Percentiles rank a stretch among this genome's conserved stretches.
Conservation (phyloP, 371 early-diverging fungal species). For the Chytridium lagenaria region DNA sequence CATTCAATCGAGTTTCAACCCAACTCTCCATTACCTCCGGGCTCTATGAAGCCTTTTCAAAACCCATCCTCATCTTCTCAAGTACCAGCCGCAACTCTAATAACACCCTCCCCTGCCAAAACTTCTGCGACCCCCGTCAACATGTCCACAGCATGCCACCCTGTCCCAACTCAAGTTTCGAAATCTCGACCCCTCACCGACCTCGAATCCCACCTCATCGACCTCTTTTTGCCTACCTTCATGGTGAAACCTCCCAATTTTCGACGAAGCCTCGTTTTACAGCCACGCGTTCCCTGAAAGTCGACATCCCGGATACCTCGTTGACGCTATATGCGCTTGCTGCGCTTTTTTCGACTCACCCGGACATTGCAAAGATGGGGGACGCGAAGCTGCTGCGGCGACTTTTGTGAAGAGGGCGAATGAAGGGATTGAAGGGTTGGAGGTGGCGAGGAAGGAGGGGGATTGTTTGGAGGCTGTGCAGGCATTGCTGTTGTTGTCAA, state of each 20-base stretch:
- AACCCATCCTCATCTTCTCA: neutral
- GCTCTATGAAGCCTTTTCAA: neutral
- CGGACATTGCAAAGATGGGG: constrained; percentile 18
- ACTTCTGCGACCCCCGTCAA: neutral
- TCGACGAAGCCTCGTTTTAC: constrained; percentile 42
- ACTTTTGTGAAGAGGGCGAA: neutral
- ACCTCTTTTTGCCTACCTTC: constrained; percentile 39
- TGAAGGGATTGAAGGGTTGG: neutral
- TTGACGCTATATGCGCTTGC: constrained; percentile 19
- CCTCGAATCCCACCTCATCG: constrained; percentile 40
- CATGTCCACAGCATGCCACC: neutral
- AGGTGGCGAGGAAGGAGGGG: neutral
- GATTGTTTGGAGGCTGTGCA: constrained; percentile 32
- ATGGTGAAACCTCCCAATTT: constrained; percentile 28
- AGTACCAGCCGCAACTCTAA: neutral
- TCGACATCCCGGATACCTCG: constrained; percentile 39
- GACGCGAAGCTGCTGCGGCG: neutral
- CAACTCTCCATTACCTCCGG: neutral
- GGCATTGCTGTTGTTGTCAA: constrained; percentile 15
- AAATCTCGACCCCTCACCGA: constrained; percentile 23
- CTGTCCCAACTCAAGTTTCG: neutral
- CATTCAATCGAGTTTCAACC: neutral
- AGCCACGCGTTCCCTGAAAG: constrained; percentile 39
- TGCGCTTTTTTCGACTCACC: constrained; percentile 27
- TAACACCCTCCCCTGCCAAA: constrained; percentile 10